Evolutionary conservation across 1,139 yeast genomes (phyloP).

Genomic region (Magnusiomyces ingens): DNA sequence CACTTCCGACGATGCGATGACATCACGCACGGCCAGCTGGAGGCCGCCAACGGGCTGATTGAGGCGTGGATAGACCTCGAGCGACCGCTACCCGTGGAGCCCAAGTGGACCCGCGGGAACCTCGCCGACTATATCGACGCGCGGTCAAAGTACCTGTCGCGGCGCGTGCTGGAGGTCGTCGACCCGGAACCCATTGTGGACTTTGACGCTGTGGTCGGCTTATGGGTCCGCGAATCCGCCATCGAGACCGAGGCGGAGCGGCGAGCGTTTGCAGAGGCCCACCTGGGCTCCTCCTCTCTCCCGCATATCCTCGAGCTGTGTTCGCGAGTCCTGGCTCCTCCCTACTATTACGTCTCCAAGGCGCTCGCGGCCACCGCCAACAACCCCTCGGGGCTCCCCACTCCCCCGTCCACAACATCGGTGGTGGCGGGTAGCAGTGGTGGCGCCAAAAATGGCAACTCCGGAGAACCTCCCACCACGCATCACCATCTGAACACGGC

Average conservation of each 20-base stretch:
- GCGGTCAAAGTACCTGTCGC: slow-evolving; percentile 21
- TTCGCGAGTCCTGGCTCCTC: slow-evolving; percentile 20
- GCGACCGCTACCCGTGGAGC: slow-evolving; percentile 23
- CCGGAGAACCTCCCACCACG: no score
- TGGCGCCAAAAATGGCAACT: neutral
- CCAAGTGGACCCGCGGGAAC: slow-evolving; percentile 26
- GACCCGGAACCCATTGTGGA: slow-evolving; percentile 19
- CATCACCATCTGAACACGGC: slow-evolving; percentile 7
- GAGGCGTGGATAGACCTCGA: slow-evolving; percentile 22
- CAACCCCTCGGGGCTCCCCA: neutral
- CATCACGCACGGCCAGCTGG: slow-evolving; percentile 21
- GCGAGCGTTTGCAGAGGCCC: slow-evolving; percentile 15
- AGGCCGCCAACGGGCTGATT: slow-evolving; percentile 17
- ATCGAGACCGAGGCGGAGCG: slow-evolving; percentile 17
- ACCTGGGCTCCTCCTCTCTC: slow-evolving; percentile 9
- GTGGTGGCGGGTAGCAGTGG: neutral
- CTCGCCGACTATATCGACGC: slow-evolving; percentile 22
- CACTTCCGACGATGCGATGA: slow-evolving; percentile 20
- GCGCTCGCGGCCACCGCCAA: slow-evolving; percentile 9
- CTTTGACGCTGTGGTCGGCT: slow-evolving; percentile 17
- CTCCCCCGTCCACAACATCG: neutral
- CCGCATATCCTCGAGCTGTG: slow-evolving; percentile 18
- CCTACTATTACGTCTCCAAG: slow-evolving; percentile 18
- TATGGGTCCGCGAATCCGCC: slow-evolving; percentile 19
- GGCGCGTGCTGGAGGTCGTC: slow-evolving; percentile 17